A percentile compares a stretch with the other conserved stretches of the same genome.
Conservation (phyloP, 1,139 yeast genomes). For the Blastobotrys capitulatus region DNA sequence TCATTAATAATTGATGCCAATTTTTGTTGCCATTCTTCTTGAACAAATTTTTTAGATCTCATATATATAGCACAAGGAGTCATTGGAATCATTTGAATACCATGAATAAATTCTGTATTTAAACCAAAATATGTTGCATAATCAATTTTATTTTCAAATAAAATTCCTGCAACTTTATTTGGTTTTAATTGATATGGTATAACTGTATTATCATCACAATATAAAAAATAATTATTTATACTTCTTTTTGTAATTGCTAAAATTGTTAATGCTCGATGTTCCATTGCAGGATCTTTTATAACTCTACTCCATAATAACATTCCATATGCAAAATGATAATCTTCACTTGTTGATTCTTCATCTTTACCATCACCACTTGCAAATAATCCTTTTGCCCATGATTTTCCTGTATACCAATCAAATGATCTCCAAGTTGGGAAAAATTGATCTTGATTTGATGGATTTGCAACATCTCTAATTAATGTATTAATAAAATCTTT, state of each 20-base stretch:
- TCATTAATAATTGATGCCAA: slow-evolving; percentile 42
- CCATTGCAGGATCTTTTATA: slow-evolving; percentile 55
- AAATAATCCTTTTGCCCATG: slow-evolving; percentile 69
- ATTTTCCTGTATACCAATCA: slow-evolving; percentile 72
- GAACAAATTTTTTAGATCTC: slow-evolving; percentile 59
- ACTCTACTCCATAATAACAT: slow-evolving; percentile 68
- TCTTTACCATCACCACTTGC: slow-evolving; percentile 63
- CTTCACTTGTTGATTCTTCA: slow-evolving; percentile 69
- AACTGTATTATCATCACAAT: slow-evolving; percentile 45
- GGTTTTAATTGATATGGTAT: slow-evolving; percentile 47
- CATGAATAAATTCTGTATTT: slow-evolving; percentile 69
- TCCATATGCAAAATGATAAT: slow-evolving; percentile 59
- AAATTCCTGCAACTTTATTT: slow-evolving; percentile 62
- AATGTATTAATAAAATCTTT: slow-evolving; percentile 52
- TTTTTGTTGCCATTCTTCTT: slow-evolving; percentile 65
- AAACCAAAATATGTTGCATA: slow-evolving; percentile 81
- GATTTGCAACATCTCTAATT: slow-evolving; percentile 67
- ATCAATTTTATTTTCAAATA: slow-evolving; percentile 73
- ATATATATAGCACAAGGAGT: slow-evolving; percentile 71
- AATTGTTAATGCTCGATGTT: slow-evolving; percentile 60
- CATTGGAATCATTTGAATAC: slow-evolving; percentile 84
- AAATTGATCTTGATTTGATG: slow-evolving; percentile 42
- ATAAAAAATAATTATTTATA: slow-evolving; percentile 54
- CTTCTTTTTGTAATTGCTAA: slow-evolving; percentile 53
- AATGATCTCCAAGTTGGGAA: slow-evolving; percentile 67